Base-by-base conservation (phyloP, 805 yeast species). In the Saccharomyces eubayanus region DNA sequence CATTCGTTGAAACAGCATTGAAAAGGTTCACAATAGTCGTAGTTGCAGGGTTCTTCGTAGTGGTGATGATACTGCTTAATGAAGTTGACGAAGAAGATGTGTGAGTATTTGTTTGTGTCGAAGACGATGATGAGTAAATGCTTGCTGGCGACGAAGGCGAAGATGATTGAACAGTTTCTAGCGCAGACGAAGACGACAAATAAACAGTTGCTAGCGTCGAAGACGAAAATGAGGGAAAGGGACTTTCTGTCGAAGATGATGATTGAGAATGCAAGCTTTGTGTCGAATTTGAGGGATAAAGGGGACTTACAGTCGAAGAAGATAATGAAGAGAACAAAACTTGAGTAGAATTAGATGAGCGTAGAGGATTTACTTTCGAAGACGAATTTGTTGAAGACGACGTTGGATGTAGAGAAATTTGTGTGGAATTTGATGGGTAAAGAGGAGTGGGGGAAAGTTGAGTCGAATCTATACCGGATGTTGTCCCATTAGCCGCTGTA, bases 1-100 rank as follows among this genome's bases (percentile, higher is more conserved):
- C 71, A 11, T 58, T 59, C 4, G 79, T 77, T 47, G 74, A 73
- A 52, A 84, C 72, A 2, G 77, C 73, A 14, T 64, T 56, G 65
- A 84, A 82, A n/a, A 84, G 69, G 56, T 78, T 75, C 31, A 71
- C 69, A 30, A 62, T 58, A 51, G 71, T 62, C 27, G 61, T 47
- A n/a, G 58, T 50, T 11, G 58, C 55, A 0, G 64, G n/a, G 24
- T 36, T 36, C 36, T 59, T 51, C 9, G 62, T 47, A 29, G 64
- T 24, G 11, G 63, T 36, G 1, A 60, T 51, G 11, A 58, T 28
- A 20, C 56, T 31, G 24, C 53, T 41, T 16, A 47, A 9, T 12
- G 52, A 30, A 8, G 51, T 11, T 6, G 49, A 31, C 14, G 56
- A 21, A 41, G 54, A 21, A 27, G 56, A 41, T 2, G 46, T 4